Conservation (phyloP, 140 eudicot species). For the Flaveria floridana region DNA sequence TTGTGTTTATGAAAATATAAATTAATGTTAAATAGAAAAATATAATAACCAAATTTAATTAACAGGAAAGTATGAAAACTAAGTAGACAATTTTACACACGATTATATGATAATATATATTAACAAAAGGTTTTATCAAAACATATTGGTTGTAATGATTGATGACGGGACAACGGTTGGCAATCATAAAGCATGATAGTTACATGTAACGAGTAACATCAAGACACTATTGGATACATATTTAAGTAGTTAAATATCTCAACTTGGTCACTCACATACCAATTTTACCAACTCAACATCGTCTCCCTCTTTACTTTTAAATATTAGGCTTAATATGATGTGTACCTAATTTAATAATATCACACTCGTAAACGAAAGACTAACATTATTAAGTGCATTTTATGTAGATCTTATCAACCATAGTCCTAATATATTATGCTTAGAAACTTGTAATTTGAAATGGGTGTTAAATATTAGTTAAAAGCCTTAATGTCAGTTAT, state of each 20-base stretch:
- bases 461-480: background rate
- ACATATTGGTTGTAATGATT: slow-evolving; percentile 18
- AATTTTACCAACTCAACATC: slow-evolving; percentile 10
- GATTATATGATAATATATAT: no score
- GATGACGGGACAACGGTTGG: slow-evolving; percentile 33
- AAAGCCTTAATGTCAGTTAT: background rate
- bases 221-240: slow-evolving; percentile 20
- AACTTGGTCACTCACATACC: slow-evolving; percentile 13
- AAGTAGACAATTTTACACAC: no score
- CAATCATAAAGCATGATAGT: slow-evolving; percentile 32
- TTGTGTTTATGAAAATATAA: no score
- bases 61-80: no score
- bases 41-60: no score
- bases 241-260: slow-evolving; percentile 7
- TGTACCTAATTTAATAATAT: background rate
- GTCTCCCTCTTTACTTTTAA: background rate
- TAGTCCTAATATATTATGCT: background rate
- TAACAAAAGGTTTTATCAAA: background rate
- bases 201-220: slow-evolving; percentile 33
- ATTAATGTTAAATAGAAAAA: no score
- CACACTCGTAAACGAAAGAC: background rate
- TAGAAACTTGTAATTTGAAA: background rate
- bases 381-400: background rate
- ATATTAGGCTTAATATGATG: background rate
- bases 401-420: background rate